Percentiles rank a stretch among this genome's conserved stretches.
Conservation (phyloP, 106 monocot genomes). For the Posidonia australis region DNA sequence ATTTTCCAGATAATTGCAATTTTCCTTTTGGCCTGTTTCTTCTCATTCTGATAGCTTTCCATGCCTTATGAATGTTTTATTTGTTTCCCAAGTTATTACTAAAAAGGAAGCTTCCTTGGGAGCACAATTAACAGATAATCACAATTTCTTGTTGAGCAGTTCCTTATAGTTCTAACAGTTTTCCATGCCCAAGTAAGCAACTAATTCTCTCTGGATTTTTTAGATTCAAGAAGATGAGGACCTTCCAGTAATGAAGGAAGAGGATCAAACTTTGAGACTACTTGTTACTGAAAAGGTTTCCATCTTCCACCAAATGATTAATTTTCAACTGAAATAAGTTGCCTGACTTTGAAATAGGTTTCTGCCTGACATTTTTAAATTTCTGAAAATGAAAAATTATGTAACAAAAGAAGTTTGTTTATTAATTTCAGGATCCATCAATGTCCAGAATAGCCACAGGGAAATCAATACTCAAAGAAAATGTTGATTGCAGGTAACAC, state of each 20-base stretch:
- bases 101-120: no score
- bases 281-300: slow-evolving; percentile 42
- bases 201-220: not conserved
- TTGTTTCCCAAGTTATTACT: no score
- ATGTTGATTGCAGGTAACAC: slow-evolving; percentile 16
- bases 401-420: not conserved
- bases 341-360: not conserved
- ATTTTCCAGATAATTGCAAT: not conserved
- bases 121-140: no score
- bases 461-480: slow-evolving; percentile 17
- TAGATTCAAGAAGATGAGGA: slow-evolving; percentile 87
- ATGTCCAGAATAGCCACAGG: slow-evolving; percentile 13
- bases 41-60: not conserved
- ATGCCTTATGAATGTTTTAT: not conserved
- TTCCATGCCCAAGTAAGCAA: not conserved
- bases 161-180: not conserved
- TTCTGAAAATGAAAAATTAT: not conserved
- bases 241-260: slow-evolving; percentile 50
- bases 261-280: slow-evolving; percentile 32
- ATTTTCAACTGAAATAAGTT: not conserved
- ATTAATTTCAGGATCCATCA: slow-evolving; percentile 33
- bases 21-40: not conserved
- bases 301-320: not conserved
- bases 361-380: not conserved
- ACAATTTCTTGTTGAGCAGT: slow-evolving; percentile 4